phyloP scores from a whole-genome alignment of 2,329 filamentous ascomycete species.

The Chrysosporium queenslandicum region DNA sequence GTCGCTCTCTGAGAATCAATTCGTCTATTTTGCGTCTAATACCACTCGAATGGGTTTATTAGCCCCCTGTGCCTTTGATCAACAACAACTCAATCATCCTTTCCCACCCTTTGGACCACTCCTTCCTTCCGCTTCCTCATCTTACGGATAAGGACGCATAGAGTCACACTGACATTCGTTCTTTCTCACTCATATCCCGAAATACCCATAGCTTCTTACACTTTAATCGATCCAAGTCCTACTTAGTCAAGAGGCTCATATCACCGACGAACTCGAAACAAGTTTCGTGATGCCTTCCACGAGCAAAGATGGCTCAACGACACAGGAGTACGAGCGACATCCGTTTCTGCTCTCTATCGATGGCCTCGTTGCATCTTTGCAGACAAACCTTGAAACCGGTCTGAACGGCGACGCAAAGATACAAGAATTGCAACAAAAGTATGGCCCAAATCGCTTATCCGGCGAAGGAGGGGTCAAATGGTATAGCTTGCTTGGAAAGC shows the following conservation, averaged over 20 bases:
- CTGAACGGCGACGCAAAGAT: conserved; percentile 35
- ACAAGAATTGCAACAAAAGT: conserved; percentile 36
- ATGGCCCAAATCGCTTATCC: conserved; percentile 44
- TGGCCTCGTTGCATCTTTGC: conserved; percentile 36
- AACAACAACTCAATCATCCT: conserved; percentile 1
- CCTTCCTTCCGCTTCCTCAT: conserved; percentile 8
- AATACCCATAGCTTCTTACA: background rate
- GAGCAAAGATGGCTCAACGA: conserved; percentile 13
- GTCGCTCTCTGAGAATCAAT: background rate
- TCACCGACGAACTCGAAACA: background rate
- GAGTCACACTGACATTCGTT: background rate
- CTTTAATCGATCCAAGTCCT: background rate
- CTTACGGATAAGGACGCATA: conserved; percentile 11
- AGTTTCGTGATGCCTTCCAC: conserved; percentile 15
- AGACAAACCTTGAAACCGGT: conserved; percentile 42
- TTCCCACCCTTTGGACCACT: conserved; percentile 8
- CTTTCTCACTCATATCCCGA: background rate
- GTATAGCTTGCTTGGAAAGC: conserved; percentile 42
- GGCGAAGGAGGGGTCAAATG: conserved; percentile 39
- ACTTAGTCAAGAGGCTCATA: background rate
- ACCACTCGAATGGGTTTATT: conserved; percentile 16
- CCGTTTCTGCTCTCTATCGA: conserved; percentile 29
- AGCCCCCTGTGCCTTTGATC: conserved; percentile 1
- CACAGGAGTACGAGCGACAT: conserved; percentile 25
- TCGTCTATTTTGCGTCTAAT: background rate